These are phyloP conservation scores for Fusarium foetens DNA, from an alignment of 2,329 filamentous ascomycete species.

Conservation along the genomic window DNA sequence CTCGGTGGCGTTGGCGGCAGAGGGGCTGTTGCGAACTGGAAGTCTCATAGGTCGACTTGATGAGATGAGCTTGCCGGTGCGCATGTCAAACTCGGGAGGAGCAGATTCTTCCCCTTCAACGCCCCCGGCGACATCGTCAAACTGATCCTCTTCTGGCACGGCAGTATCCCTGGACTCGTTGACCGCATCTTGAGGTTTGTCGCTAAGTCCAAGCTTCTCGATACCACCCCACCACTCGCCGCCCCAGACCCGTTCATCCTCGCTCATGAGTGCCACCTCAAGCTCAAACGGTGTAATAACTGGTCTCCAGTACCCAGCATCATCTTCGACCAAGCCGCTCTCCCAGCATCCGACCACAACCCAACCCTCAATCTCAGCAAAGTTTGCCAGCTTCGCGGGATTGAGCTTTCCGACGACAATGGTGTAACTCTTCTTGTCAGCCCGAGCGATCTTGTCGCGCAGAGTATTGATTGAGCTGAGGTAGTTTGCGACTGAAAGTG, in stretches of 20 bases:
- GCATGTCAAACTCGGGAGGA: constrained; percentile 90
- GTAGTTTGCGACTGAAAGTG: constrained; percentile 91
- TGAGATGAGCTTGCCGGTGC: constrained; percentile 85
- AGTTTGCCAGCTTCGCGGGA: constrained; percentile 95
- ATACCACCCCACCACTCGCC: constrained; percentile 91
- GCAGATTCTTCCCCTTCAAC: constrained; percentile 76
- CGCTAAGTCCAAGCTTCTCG: constrained; percentile 68
- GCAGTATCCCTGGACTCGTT: constrained; percentile 16
- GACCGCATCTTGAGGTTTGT: constrained; percentile 38
- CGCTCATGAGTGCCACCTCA: constrained; percentile 77
- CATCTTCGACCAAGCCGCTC: constrained; percentile 88
- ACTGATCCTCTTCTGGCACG: constrained; percentile 22
- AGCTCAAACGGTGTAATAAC: constrained; percentile 97
- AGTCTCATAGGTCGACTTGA: constrained; percentile 78
- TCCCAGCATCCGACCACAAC: constrained; percentile 99
- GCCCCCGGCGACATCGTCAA: constrained; percentile 53
- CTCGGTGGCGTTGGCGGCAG: neutral
- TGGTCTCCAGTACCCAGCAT: constrained; percentile 82
- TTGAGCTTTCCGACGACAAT: constrained; percentile 98
- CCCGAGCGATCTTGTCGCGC: constrained; percentile 75
- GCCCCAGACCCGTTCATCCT: constrained; percentile 84
- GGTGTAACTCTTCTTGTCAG: constrained; percentile 94
- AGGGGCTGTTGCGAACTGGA: constrained; percentile 47
- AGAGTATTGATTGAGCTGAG: constrained; percentile 81
- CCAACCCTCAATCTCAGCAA: constrained; percentile 94